Base-by-base conservation (phyloP, 305 asterid species). In the Solanum hybrid region DNA sequence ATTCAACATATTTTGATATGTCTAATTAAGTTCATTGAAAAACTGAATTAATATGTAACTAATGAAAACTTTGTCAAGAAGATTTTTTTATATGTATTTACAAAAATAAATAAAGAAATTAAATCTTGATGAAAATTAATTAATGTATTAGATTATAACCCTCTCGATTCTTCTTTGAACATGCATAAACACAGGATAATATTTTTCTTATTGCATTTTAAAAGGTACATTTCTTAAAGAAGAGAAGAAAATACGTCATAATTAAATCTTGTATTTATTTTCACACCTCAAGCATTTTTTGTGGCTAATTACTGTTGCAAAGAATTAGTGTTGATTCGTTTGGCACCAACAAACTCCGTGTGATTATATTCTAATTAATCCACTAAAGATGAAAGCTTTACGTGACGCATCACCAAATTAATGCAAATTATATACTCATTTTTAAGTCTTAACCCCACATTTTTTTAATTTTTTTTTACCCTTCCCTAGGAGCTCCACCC, bases 321-420 rank as follows among this genome's bases (percentile, higher is more conserved):
- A 29, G 87, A 82, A 76, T 76, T 34, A 79, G 87, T 82, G 40
- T 82, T 84, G 73, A 84, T 84, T 84, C 87, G 27, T 46, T 84
- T 29, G 40, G 40, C 40, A 82, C 87, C 37, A 26, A 82, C 66
- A 27, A 27, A 46, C 10, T 82, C 38, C 27, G 7, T 9, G 11
- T 84, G 20, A 46, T 46, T 14, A 29, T 84, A 84, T 46, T 84
- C 75, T 51, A 46, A 51, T 84, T 84, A 84, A 51, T 46, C 40
- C 87, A 84, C 40, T 84, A 84, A 42, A 42, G 72, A 27, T 10
- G 36, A 81, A 81, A 1, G 71, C 72, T 82, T 27, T 42, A 42
- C 38, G 29, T 82, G 87, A 82, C 29, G 40, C 40, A 81, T 14
- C 37, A 7, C 69, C 6, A 81, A 13, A 77, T 77, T 4, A 81